phyloP scores from a whole-genome alignment of 805 yeast species.

The Candida ortonii region DNA sequence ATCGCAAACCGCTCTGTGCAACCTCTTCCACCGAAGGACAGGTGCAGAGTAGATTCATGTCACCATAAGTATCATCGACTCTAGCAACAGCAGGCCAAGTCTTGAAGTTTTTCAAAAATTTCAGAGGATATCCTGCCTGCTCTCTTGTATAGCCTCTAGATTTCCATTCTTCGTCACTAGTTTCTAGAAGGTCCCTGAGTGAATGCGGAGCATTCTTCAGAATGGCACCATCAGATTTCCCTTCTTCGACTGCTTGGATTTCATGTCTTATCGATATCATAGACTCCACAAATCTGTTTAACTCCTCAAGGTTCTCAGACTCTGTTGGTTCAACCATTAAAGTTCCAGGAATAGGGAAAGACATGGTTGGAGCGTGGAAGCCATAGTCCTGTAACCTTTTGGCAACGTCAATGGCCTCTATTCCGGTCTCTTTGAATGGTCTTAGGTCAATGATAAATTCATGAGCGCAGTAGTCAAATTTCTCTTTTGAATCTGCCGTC shows the following conservation, averaged over 20 bases:
- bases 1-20: too few relatives aligned
- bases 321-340: conserved; percentile 98
- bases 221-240: conserved; percentile 63
- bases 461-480: conserved; percentile 83
- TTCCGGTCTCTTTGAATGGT: conserved; percentile 71
- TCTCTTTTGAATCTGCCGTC: conserved; percentile 19
- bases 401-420: conserved; percentile 95
- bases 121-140: conserved; percentile 88
- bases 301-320: conserved; percentile 82
- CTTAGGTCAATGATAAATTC: conserved; percentile 93
- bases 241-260: conserved; percentile 67
- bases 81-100: conserved; percentile 96
- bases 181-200: conserved; percentile 66
- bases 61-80: conserved; percentile 93
- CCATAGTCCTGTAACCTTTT: conserved; percentile 97
- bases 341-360: conserved; percentile 97
- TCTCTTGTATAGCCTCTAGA: conserved; percentile 86
- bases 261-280: conserved; percentile 80
- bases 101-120: conserved; percentile 68
- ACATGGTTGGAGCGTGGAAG: conserved; percentile 98
- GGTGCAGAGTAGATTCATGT: conserved; percentile 86
- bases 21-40: conserved; percentile 85
- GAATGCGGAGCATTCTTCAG: conserved; percentile 93
- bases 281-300: conserved; percentile 87
- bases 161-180: conserved; percentile 67